Evolutionary conservation across 1,139 yeast genomes (phyloP), one percentile per base, ranked within the genome.

Genomic region (Geotrichum restrictum): DNA sequence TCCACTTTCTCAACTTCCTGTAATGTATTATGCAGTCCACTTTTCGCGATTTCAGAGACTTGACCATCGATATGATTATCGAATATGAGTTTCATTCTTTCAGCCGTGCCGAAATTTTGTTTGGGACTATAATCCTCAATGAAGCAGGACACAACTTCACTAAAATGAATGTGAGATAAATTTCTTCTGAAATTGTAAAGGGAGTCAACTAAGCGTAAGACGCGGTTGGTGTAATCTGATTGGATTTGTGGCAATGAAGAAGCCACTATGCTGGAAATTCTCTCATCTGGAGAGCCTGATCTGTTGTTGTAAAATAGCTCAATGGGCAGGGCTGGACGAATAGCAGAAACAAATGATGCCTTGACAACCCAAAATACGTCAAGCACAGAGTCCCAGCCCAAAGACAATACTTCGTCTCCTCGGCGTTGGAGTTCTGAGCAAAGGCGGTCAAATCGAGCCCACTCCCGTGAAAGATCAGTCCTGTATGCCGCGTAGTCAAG

Each of bases 381-480:
- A 4, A 46, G 47, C 13, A 46, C 44, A 1, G 58, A 49, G 46
- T 59, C 63, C 53, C 60, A 59, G 18, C 68, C 69, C 14, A 80
- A 57, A 1, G 76, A 69, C 24, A 80, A 64, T 0, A 83, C 75
- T 62, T 86, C 93, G 55, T 76, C 76, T 38, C 81, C 74, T 49
- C 76, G 75, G 51, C 77, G 81, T 56, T 76, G 77, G 53, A 85
- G 74, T 61, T 88, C 95, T 54, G 78, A 81, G 64, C 91, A 83
- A 34, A 85, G 69, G 2, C 83, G 74, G 54, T 79, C 80, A 52
- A 85, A 76, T 57, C 81, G 78, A 47, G 74, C 69, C 88, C 91
- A 84, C 56, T 77, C 77, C 38, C 64, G 67, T 36, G 66, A 65
- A 21, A 74, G 52, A 19, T 67, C 66, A 1, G 61, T 52, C 29